phyloP scores from a whole-genome alignment of 164 flowering plant genomes.

The Aristolochia californica region DNA sequence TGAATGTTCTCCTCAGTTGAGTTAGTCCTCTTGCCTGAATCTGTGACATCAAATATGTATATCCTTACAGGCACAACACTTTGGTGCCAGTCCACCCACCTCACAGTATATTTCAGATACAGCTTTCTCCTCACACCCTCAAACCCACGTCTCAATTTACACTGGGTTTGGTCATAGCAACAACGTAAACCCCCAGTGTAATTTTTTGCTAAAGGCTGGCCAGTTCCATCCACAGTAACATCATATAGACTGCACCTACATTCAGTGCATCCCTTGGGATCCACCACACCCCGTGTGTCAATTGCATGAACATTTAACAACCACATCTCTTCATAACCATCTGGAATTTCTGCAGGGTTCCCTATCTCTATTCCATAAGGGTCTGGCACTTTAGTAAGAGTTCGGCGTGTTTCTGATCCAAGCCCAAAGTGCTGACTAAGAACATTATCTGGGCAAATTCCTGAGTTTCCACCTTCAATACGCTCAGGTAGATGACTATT shows the following conservation, averaged over 20 bases:
- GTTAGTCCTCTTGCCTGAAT: slow-evolving; percentile 29
- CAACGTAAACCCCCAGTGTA: slow-evolving; percentile 69
- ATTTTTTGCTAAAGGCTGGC: slow-evolving; percentile 29
- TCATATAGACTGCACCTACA: slow-evolving; percentile 80
- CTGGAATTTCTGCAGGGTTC: slow-evolving; percentile 47
- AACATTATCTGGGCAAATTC: slow-evolving; percentile 33
- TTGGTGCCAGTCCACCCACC: slow-evolving; percentile 68
- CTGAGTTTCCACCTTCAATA: slow-evolving; percentile 33
- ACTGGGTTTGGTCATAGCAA: slow-evolving; percentile 62
- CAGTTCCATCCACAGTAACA: slow-evolving; percentile 45
- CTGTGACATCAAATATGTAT: slow-evolving; percentile 80
- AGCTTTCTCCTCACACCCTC: slow-evolving; percentile 33
- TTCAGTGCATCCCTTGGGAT: slow-evolving; percentile 72
- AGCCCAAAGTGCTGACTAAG: slow-evolving; percentile 60
- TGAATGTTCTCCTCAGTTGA: slow-evolving; percentile 11
- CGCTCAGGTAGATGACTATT: slow-evolving; percentile 17
- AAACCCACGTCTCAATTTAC: slow-evolving; percentile 43
- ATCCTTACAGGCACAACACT: slow-evolving; percentile 62
- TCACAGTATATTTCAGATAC: slow-evolving; percentile 64
- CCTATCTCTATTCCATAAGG: slow-evolving; percentile 79
- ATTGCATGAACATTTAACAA: slow-evolving; percentile 78
- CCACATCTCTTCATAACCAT: slow-evolving; percentile 75
- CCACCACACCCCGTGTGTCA: slow-evolving; percentile 77
- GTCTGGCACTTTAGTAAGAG: slow-evolving; percentile 53
- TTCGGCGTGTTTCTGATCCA: slow-evolving; percentile 75